phyloP scores from a whole-genome alignment of 1,284 basidiomycete species.

The Ustilago shanxiensis region DNA sequence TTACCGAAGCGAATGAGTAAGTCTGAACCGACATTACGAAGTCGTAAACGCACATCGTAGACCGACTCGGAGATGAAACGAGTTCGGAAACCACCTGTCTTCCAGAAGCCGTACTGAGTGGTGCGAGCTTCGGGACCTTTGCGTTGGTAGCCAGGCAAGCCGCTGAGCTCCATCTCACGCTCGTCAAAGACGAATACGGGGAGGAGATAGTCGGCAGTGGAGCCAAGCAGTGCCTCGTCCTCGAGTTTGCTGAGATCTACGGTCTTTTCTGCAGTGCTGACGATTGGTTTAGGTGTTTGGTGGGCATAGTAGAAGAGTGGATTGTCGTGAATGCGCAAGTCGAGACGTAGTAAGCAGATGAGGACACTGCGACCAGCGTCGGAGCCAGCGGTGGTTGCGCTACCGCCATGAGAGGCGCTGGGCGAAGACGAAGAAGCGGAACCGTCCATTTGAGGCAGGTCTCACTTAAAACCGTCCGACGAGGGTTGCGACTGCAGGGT shows the following conservation, averaged over 20 bases:
- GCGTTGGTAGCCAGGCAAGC: conserved; percentile 71
- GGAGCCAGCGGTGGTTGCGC: conserved; percentile 28
- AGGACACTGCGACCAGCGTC: conserved; percentile 46
- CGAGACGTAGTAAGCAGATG: conserved; percentile 62
- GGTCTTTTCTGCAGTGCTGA: conserved; percentile 38
- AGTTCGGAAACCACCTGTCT: conserved; percentile 72
- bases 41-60: conserved; percentile 72
- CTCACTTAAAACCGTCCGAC: background rate
- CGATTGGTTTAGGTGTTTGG: conserved; percentile 43
- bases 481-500: background rate
- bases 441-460: conserved; percentile 20
- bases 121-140: conserved; percentile 69
- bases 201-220: conserved; percentile 72
- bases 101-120: conserved; percentile 73
- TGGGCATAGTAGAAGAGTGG: conserved; percentile 71
- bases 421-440: conserved; percentile 35
- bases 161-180: conserved; percentile 73
- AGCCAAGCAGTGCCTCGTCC: conserved; percentile 59
- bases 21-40: conserved; percentile 72
- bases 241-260: conserved; percentile 50
- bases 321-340: conserved; percentile 72
- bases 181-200: conserved; percentile 75
- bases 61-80: conserved; percentile 73
- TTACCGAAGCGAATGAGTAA: conserved; percentile 73
- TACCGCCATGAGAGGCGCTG: conserved; percentile 32